Conservation (phyloP, 2,329 filamentous ascomycete genomes). For the Aspergillus sp. region DNA sequence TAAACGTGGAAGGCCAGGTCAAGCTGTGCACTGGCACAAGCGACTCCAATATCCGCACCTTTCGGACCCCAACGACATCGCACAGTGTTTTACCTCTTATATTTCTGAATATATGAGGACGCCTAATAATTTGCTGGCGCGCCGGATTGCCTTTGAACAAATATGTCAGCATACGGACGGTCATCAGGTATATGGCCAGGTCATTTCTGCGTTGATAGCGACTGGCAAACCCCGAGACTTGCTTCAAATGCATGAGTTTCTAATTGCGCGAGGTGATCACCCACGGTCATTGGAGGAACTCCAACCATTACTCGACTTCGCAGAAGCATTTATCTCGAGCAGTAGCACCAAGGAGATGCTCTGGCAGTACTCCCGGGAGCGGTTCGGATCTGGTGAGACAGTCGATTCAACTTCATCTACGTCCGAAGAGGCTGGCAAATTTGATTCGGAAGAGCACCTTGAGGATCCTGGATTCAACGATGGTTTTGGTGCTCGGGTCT, state of each 20-base stretch:
- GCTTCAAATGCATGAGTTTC: constrained; percentile 48
- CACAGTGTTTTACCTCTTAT: constrained; percentile 29
- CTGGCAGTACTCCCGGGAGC: constrained; percentile 19
- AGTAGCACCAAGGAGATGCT: constrained; percentile 25
- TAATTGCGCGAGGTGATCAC: constrained; percentile 43
- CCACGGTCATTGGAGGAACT: constrained; percentile 40
- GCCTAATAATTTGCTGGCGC: constrained; percentile 16
- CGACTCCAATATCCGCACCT: constrained; percentile 37
- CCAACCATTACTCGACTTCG: constrained; percentile 42
- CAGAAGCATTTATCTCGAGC: constrained; percentile 29
- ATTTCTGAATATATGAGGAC: constrained; percentile 23
- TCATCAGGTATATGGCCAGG: constrained; percentile 44
- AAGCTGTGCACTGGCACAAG: constrained; percentile 40
- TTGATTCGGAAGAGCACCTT: constrained; percentile 8
- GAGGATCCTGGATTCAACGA: constrained; percentile 60
- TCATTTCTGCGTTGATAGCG: constrained; percentile 44
- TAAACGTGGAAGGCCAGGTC: constrained; percentile 25
- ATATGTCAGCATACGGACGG: constrained; percentile 42
- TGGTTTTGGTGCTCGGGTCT: constrained; percentile 72
- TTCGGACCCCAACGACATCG: constrained; percentile 28
- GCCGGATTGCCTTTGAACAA: constrained; percentile 38
- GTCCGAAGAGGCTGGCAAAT: not conserved
- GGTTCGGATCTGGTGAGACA: constrained; percentile 19
- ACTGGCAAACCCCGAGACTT: constrained; percentile 40
- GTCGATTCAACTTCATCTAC: not conserved